Percentiles rank a stretch among this genome's conserved stretches.
Conservation (phyloP, 2,329 filamentous ascomycete species). For the Pseudogymnoascus sp. region DNA sequence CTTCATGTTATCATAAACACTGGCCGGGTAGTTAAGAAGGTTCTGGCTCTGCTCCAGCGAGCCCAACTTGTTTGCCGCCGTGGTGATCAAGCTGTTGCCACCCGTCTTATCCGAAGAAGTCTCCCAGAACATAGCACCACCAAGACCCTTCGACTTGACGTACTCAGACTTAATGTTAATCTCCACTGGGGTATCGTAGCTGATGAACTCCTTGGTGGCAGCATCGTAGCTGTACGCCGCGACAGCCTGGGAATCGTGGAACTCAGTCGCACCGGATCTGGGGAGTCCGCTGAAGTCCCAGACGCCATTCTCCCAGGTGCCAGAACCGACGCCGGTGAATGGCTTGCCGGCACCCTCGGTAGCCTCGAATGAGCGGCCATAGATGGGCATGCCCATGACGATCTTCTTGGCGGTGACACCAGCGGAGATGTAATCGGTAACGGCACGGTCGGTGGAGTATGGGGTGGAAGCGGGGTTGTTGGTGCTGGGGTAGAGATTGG, state of each 20-base stretch:
- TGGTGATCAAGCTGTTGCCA: conserved; percentile 52
- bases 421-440: conserved; percentile 56
- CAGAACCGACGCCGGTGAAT: conserved; percentile 57
- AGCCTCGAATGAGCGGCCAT: conserved; percentile 62
- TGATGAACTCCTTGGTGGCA: conserved; percentile 54
- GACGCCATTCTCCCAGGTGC: conserved; percentile 65
- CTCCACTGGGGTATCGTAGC: conserved; percentile 60
- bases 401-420: conserved; percentile 61
- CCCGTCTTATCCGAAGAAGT: conserved; percentile 59
- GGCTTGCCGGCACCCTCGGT: conserved; percentile 60
- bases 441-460: conserved; percentile 59
- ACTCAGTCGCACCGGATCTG: conserved; percentile 48
- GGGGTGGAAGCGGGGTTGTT: conserved; percentile 54
- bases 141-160: conserved; percentile 54
- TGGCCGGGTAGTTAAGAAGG: conserved; percentile 44
- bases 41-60: conserved; percentile 43
- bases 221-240: conserved; percentile 68
- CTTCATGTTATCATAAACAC: conserved; percentile 49
- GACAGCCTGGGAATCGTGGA: conserved; percentile 48
- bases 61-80: conserved; percentile 35
- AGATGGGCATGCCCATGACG: conserved; percentile 72
- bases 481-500: conserved; percentile 58
- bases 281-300: conserved; percentile 80
- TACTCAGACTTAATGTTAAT: conserved; percentile 58
- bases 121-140: conserved; percentile 84